These are phyloP conservation scores for Pythium coloratum DNA, from an alignment of 352 stramenopile genomes.

Conservation along the genomic window DNA sequence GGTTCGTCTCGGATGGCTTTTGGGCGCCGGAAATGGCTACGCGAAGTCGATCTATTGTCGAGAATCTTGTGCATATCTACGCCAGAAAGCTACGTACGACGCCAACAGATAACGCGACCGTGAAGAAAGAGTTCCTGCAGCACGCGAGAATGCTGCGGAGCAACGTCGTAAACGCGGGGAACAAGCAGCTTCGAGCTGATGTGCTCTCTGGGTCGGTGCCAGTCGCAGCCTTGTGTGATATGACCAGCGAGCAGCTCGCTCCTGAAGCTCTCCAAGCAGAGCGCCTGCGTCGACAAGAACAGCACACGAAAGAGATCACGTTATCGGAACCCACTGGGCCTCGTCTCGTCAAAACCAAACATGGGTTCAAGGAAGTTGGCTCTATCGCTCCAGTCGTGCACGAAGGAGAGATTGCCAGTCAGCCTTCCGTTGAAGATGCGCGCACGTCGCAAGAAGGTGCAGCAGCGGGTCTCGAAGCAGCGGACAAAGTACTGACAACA, in stretches of 20 bases:
- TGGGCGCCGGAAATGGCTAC: conserved; percentile 24
- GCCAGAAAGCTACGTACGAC: conserved; percentile 32
- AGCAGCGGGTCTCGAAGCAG: background rate
- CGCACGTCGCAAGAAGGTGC: background rate
- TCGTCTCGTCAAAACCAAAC: conserved; percentile 49
- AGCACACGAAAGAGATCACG: conserved; percentile 44
- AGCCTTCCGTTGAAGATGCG: background rate
- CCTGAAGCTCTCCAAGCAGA: conserved; percentile 49
- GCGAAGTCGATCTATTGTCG: conserved; percentile 29
- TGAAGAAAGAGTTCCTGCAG: conserved; percentile 45
- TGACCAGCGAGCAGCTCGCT: conserved; percentile 52
- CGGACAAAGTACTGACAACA: background rate
- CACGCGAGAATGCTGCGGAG: conserved; percentile 55
- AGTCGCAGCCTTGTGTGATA: conserved; percentile 33
- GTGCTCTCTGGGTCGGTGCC: conserved; percentile 33
- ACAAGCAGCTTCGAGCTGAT: conserved; percentile 41
- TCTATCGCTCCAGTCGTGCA: conserved; percentile 4
- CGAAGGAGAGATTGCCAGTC: background rate
- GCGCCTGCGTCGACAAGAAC: conserved; percentile 41
- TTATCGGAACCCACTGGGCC: conserved; percentile 36
- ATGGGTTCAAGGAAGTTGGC: conserved; percentile 53
- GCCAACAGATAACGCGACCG: conserved; percentile 28
- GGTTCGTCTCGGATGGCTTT: conserved; percentile 38
- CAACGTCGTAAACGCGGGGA: conserved; percentile 46
- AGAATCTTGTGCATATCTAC: conserved; percentile 38